Percentiles rank a stretch among this genome's conserved stretches.
Conservation (phyloP, 805 yeast species). For the Candida methanosorbosa region DNA sequence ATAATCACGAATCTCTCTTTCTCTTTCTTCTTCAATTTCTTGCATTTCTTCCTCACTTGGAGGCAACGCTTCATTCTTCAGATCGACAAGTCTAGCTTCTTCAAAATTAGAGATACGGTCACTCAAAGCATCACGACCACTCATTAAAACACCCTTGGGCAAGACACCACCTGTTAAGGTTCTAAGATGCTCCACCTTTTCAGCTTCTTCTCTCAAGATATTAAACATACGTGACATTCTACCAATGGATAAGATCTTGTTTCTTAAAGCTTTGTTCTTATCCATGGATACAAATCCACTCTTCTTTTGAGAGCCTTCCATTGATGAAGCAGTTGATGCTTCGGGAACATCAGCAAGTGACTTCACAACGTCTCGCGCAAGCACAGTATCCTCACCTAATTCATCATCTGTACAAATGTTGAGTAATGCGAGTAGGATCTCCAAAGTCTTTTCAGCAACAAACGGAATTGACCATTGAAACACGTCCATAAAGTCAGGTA, state of each 20-base stretch:
- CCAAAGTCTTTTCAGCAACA: constrained; percentile 92
- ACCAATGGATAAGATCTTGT: constrained; percentile 86
- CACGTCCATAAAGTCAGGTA: constrained; percentile 95
- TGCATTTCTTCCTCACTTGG: constrained; percentile 58
- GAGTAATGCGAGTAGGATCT: constrained; percentile 79
- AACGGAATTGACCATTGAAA: constrained; percentile 96
- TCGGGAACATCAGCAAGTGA: constrained; percentile 19
- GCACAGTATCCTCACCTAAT: constrained; percentile 59
- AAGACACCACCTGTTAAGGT: constrained; percentile 62
- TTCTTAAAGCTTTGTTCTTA: constrained; percentile 45
- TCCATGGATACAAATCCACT: constrained; percentile 11
- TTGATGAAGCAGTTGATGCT: background rate
- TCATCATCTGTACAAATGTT: constrained; percentile 94
- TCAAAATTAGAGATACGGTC: constrained; percentile 65
- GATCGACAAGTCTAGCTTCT: constrained; percentile 75
- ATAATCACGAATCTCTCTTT: constrained; percentile 29
- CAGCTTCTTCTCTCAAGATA: constrained; percentile 81
- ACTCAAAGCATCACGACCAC: constrained; percentile 75
- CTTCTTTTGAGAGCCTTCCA: background rate
- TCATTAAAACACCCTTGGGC: constrained; percentile 79
- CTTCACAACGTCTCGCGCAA: constrained; percentile 31
- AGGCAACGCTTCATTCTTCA: constrained; percentile 81
- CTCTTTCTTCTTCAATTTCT: constrained; percentile 36
- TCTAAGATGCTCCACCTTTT: constrained; percentile 74
- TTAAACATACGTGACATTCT: constrained; percentile 88